Percentiles rank a stretch among this genome's conserved stretches.
phyloP scores from a whole-genome alignment of 768 basidiomycete genomes.

The Tylopilus subfusipes region DNA sequence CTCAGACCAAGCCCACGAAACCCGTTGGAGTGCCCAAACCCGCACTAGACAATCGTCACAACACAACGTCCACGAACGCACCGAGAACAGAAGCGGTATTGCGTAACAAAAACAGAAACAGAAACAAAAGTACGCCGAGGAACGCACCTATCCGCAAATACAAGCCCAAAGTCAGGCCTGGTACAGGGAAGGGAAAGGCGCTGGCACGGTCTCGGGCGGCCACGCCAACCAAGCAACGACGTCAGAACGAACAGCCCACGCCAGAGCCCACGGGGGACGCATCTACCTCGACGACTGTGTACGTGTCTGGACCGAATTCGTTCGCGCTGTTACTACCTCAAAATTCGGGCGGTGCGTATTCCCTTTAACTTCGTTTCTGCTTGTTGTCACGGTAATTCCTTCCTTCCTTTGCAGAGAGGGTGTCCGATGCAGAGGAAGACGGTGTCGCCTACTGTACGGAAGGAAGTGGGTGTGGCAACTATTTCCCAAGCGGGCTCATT shows the following conservation, averaged over 20 bases:
- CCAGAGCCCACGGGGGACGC: constrained; percentile 38
- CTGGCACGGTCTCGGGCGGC: background rate
- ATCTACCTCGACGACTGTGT: constrained; percentile 35
- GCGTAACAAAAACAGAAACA: background rate
- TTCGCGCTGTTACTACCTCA: constrained; percentile 38
- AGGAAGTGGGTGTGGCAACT: constrained; percentile 26
- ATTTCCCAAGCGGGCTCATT: constrained; percentile 36
- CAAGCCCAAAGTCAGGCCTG: background rate
- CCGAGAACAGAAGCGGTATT: background rate
- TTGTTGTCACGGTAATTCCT: background rate
- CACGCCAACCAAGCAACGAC: constrained; percentile 18
- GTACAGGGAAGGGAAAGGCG: background rate
- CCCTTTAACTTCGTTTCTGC: no score
- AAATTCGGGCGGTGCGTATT: constrained; percentile 31
- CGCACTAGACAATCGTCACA: background rate
- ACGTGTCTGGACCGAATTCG: constrained; percentile 21
- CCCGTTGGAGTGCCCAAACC: background rate
- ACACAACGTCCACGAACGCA: constrained; percentile 1
- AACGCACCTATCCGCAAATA: background rate
- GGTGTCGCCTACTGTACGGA: constrained; percentile 37
- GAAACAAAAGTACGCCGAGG: background rate
- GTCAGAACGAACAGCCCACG: constrained; percentile 33
- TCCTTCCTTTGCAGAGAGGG: constrained; percentile 28
- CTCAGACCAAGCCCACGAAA: background rate
- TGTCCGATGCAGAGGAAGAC: constrained; percentile 39